These are phyloP conservation scores for Rhodotorula sp. DNA, from an alignment of 1,284 basidiomycete genomes.

Conservation along the genomic window DNA sequence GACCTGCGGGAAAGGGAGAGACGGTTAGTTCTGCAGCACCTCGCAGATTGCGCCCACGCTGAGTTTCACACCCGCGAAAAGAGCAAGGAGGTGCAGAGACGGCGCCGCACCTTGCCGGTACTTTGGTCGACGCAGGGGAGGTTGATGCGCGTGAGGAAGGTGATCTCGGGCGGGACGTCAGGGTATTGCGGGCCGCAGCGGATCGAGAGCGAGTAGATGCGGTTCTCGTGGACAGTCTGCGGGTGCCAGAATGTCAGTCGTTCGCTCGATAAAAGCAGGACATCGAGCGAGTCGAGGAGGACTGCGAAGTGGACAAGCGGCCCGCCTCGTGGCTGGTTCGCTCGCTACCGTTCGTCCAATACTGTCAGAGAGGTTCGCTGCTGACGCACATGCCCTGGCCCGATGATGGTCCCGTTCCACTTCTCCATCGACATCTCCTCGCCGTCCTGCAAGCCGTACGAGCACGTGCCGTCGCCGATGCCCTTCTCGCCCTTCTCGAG, in stretches of 20 bases:
- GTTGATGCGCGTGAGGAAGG: slow-evolving; percentile 87
- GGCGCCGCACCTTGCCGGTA: slow-evolving; percentile 59
- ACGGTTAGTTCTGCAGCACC: background rate
- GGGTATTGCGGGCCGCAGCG: slow-evolving; percentile 81
- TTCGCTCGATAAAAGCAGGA: no score
- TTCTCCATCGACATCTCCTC: slow-evolving; percentile 92
- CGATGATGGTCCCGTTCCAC: slow-evolving; percentile 99
- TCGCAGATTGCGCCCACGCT: background rate
- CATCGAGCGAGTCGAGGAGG: slow-evolving; percentile 6
- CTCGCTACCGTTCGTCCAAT: no score
- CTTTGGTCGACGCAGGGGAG: slow-evolving; percentile 83
- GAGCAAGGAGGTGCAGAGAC: background rate
- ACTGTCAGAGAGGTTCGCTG: no score
- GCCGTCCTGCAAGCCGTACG: slow-evolving; percentile 86
- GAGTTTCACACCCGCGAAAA: background rate
- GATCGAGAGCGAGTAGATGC: slow-evolving; percentile 95
- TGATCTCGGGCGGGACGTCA: slow-evolving; percentile 70
- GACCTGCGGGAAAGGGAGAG: slow-evolving; percentile 53
- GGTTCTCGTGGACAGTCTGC: slow-evolving; percentile 94
- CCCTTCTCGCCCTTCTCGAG: slow-evolving; percentile 99
- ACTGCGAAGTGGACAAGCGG: background rate
- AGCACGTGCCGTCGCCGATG: slow-evolving; percentile 92
- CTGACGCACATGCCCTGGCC: slow-evolving; percentile 77
- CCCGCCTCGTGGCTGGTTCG: no score
- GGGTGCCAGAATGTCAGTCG: background rate